phyloP scores from a whole-genome alignment of 192 early-diverging fungal species.

The Coemansia sp. region DNA sequence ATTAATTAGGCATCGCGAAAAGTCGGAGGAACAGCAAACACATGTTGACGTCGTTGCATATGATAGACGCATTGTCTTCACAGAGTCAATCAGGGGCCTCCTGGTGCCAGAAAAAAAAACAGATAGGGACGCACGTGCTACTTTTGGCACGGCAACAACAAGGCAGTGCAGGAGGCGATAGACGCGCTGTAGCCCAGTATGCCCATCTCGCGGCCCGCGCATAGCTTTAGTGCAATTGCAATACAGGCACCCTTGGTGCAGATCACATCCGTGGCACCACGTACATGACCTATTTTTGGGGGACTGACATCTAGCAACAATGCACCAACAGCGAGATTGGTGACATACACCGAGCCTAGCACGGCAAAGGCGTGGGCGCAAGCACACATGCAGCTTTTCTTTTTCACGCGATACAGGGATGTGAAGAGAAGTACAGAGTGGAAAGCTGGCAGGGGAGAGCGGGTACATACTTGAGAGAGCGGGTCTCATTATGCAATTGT shows the following conservation, averaged over 20 bases:
- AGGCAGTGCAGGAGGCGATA: not conserved
- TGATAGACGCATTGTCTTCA: not conserved
- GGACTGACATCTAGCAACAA: not conserved
- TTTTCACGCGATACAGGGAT: not conserved
- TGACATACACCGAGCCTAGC: not conserved
- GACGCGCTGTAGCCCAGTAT: not conserved
- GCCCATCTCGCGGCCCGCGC: not conserved
- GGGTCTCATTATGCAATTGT: not conserved
- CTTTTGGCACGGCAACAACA: not conserved
- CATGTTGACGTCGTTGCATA: constrained; percentile 3
- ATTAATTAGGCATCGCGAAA: constrained; percentile 4
- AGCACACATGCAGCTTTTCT: not conserved
- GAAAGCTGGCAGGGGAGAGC: not conserved
- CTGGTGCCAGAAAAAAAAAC: not conserved
- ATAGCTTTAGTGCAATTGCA: not conserved
- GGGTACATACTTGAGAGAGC: not conserved
- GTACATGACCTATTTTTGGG: not conserved
- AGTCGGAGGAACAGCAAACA: not conserved
- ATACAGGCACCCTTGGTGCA: not conserved
- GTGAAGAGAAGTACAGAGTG: not conserved
- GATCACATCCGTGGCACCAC: not conserved
- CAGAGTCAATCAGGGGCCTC: constrained; percentile 2
- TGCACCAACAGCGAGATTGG: not conserved
- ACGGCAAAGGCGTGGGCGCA: not conserved
- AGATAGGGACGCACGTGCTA: not conserved